A percentile compares a stretch with the other conserved stretches of the same genome.
phyloP scores from a whole-genome alignment of 2,329 filamentous ascomycete genomes.

The Periconia macrospinosa region DNA sequence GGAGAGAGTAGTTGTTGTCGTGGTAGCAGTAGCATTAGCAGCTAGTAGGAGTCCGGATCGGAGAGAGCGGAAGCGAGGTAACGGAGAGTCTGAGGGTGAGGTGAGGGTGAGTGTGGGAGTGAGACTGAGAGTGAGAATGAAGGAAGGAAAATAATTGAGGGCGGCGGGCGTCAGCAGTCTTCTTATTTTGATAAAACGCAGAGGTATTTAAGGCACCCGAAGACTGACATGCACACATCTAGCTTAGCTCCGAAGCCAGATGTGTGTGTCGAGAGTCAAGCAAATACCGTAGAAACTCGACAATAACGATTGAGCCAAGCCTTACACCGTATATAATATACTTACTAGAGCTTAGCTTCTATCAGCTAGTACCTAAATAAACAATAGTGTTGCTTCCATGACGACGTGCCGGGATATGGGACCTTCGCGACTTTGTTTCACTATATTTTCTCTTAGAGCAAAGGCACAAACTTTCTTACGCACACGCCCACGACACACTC shows the following conservation, averaged over 20 bases:
- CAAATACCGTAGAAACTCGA: too few relatives aligned
- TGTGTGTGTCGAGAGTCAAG: too few relatives aligned
- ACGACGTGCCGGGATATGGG: too few relatives aligned
- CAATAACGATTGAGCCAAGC: too few relatives aligned
- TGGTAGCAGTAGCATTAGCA: not conserved
- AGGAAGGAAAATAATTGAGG: constrained; percentile 19
- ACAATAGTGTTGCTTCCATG: too few relatives aligned
- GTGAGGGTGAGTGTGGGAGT: too few relatives aligned
- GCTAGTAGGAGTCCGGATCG: constrained; percentile 7
- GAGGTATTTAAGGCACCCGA: constrained; percentile 30
- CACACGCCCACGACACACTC: not conserved
- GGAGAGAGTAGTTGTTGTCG: constrained; percentile 7
- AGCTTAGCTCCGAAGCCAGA: too few relatives aligned
- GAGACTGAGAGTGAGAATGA: constrained; percentile 28
- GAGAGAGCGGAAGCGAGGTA: constrained; percentile 19
- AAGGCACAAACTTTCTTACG: not conserved
- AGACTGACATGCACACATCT: constrained; percentile 31
- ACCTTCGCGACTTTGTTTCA: constrained; percentile 20
- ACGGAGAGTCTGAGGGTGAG: too few relatives aligned
- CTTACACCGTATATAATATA: too few relatives aligned
- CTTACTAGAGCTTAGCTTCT: too few relatives aligned
- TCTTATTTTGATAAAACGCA: constrained; percentile 37
- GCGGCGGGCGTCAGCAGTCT: constrained; percentile 25
- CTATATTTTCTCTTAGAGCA: not conserved
- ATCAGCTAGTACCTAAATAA: too few relatives aligned